Evolutionary conservation across 2,329 filamentous ascomycete species (phyloP).

Genomic region (Colletotrichum trifolii): DNA sequence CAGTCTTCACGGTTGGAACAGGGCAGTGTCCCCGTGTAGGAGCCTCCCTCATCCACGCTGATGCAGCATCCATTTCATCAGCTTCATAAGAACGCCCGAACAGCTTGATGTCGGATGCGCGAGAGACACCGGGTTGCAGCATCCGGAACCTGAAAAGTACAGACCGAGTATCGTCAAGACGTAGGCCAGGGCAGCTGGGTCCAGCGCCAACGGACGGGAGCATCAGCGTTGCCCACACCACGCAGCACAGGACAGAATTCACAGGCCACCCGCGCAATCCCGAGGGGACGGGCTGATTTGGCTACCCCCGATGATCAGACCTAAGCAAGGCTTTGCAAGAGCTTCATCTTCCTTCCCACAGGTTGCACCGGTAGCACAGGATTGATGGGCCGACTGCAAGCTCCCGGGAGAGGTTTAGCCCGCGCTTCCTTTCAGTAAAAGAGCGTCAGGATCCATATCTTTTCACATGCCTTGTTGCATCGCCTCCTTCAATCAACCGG

Average conservation of each 20-base stretch:
- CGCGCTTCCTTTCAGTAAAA: slow-evolving; percentile 9
- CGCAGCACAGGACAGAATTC: slow-evolving; percentile 11
- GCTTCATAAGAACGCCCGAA: no score
- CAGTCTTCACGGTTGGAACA: no score
- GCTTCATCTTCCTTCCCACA: slow-evolving; percentile 1
- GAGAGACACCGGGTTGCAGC: slow-evolving; percentile 8
- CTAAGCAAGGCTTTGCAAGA: neutral
- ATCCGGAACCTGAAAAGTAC: neutral
- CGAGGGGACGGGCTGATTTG: neutral
- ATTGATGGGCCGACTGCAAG: slow-evolving; percentile 15
- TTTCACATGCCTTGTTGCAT: slow-evolving; percentile 5
- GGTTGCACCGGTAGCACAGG: slow-evolving; percentile 13
- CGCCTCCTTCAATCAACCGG: neutral
- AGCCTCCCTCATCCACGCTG: no score
- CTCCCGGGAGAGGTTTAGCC: slow-evolving; percentile 23
- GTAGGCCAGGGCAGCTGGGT: slow-evolving; percentile 5
- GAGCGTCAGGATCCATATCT: slow-evolving; percentile 17
- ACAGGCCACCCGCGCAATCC: slow-evolving; percentile 19
- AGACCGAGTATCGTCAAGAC: slow-evolving; percentile 3
- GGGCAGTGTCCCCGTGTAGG: no score
- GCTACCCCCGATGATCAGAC: slow-evolving; percentile 28
- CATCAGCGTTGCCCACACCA: slow-evolving; percentile 15
- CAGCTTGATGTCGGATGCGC: neutral
- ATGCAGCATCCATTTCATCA: no score
- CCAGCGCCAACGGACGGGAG: slow-evolving; percentile 14